Evolutionary conservation across 495 filamentous ascomycete species (phyloP), one percentile per base, ranked within the genome.

Genomic region (Aspergillus mulundensis): DNA sequence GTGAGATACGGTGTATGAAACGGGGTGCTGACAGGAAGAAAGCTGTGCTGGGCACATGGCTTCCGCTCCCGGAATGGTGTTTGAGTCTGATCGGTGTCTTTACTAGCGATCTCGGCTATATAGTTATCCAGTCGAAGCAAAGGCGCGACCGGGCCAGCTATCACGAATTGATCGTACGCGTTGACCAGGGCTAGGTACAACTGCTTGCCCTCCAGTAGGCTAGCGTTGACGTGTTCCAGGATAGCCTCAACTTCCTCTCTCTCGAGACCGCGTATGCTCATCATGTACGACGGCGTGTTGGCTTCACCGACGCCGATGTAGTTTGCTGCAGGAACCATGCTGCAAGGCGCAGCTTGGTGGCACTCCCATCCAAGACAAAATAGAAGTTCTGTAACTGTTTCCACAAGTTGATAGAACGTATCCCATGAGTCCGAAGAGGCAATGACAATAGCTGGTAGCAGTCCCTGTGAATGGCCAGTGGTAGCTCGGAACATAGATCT

Each of bases 1-100:
- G 32, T 38, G 5, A 74, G 67, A 39, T 72, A 69, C 14, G 55
- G 57, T 2, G 66, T 70, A 49, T 74, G 71, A 43, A 74, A 74
- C 5, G 71, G 63, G 11, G 65, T 64, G 30, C 56, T 70, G 28
- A 71, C 66, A 0, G 68, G 63, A 1, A 74, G 53, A 21, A 71
- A 71, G 5, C 47, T 42, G 30, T 58, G 34, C 4, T 61, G 57
- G 4, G 72, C 40, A 12, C 14, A 42, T 0, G 60, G 57, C 28
- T 60, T 62, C 39, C 66, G 57, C 16, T 55, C 49, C 34, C 59
- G 60, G 50, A 59, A 61, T 1, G 66, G 61, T 10, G 65, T 50
- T 16, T 63, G 62, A 45, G 12, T 53, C 32, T 65, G 60, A 19
- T 62, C 66, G 49, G 43, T 25, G 6, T 51, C 54, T 30, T 50